Base-by-base conservation (phyloP, 805 yeast species). In the Wickerhamomyces alni region DNA sequence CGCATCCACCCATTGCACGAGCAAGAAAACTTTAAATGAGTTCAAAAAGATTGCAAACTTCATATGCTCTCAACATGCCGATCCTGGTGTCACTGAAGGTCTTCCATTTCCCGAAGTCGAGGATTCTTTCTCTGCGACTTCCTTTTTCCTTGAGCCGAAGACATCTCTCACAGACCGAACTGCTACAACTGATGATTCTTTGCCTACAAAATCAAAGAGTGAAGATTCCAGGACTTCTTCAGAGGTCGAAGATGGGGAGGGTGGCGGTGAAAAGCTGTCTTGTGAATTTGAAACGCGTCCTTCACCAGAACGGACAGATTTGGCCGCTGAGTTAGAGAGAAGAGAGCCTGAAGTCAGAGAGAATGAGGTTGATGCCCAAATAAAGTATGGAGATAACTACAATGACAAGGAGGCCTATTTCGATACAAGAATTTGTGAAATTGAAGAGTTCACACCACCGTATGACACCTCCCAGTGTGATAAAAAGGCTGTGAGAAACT, bases 321-420 rank as follows among this genome's bases (percentile, higher is more conserved):
- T 36, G 11, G 34, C 33, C 11, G 35, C 39, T 2, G 41, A 41
- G 25, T 13, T 26, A 9, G 52, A 47, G 6, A 55, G 51, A 21
- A 21, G 24, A 9, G 9, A 21, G 9, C 6, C 9, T 21, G 24
- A 21, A 21, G 24, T 7, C 24, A n/a, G 12, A 9, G n/a, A 12
- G 6, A 13, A 9, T n/a, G 52, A 44, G 24, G 48, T 44, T 17
- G 62, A 60, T 6, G 35, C 40, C 7, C 35, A 30, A 17, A 7
- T 30, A 4, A 35, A 36, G 8, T 32, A 32, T 17, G 57, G 52
- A 5, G 59, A 58, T n/a, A 39, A 40, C 19, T 52, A 47, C 13
- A 52, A 48, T 28, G 65, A 65, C 24, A 39, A 37, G 6, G 37
- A 40, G 8, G 45, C 39, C n/a, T 39, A 49, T 10, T 41, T 48